Evolutionary conservation across 306 rosid genomes (phyloP), one percentile per base, ranked within the genome.

Genomic region (Acacia crassicarpa): DNA sequence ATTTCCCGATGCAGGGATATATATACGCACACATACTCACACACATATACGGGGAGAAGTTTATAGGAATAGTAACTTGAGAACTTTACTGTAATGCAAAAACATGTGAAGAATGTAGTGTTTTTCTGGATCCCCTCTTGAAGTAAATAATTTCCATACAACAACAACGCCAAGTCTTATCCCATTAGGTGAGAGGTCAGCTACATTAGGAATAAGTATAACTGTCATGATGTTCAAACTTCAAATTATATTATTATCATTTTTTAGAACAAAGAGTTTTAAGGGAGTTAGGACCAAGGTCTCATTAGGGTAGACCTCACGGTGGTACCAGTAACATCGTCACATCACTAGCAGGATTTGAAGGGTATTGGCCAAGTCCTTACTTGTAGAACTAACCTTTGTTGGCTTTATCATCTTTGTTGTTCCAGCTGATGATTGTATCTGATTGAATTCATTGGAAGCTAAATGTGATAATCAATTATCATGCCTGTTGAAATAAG

Each of bases 221-320:
- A 9, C 41, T 75, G 46, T n/a, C 59, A 19, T 81, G 40, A 19
- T 27, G 33, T 12, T 46, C 51, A 46, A 12, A 46, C 51, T 61
- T 76, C 35, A 76, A 76, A 74, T 12, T 23, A 48, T 46, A 25
- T 71, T 77, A 70, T 59, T 69, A 7, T 54, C 17, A 56, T 56
- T 56, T 56, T n/a, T 56, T 56, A 13, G 30, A 56, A 56, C 63
- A 56, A n/a, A n/a, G 13, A 56, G 8, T n/a, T n/a, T 56, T 56
- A 56, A 56, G 13, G 63, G 12, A n/a, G 63, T 20, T 56, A n/a
- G 27, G 63, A 8, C 63, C 27, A 48, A 14, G 20, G 54, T 48
- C 8, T 48, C 20, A 14, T 54, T 54, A 48, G 19, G 62, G 25
- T 54, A 54, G 62, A 54, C 25, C 62, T 54, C 25, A 8, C 6